Base-by-base conservation (phyloP, 2,329 filamentous ascomycete species). In the Fusarium dimerum region DNA sequence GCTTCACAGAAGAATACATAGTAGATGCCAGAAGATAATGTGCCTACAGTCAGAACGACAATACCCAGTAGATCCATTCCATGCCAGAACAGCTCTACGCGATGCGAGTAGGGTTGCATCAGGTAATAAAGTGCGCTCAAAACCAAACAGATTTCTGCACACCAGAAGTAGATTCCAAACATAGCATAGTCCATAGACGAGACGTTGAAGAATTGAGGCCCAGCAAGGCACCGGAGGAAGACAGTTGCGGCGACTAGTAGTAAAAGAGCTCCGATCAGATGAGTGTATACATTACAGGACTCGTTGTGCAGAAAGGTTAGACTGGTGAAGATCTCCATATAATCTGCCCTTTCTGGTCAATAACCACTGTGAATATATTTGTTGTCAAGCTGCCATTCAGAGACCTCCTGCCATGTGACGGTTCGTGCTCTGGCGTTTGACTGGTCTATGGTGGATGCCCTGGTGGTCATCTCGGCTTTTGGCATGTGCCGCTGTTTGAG, bases 11-110 rank as follows among this genome's bases (percentile, higher is more conserved):
- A 46, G 48, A 48, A 59, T 10, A 59, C 52, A 40, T 59, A 57
- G 39, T 57, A 61, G 42, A 57, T 59, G 16, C 54, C 59, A 0
- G 59, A 48, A 11, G 53, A 45, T 41, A 61, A 59, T 26, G 54
- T 59, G 17, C 58, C 58, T 29, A 55, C 45, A 2, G 49, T 55
- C n/a, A 56, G 47, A 26, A 59, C 47, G 11, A 61, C 51, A 32
- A 61, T 59, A n/a, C 59, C 59, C 29, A 59, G 40, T 16, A 59
- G 38, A 56, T 61, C 55, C 53, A 60, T 53, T 18, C 51, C 43
- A 48, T 58, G 55, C 55, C 55, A 58, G 34, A 58, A 59, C 11
- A 53, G 53, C 39, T 59, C 58, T n/a, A 54, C 51, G 12, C 50
- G n/a, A 18, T 48, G 48, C 16, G 56, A 55, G 50, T 59, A 56